Base-by-base conservation (phyloP, 495 filamentous ascomycete species). In the Hypoxylon perforatum region DNA sequence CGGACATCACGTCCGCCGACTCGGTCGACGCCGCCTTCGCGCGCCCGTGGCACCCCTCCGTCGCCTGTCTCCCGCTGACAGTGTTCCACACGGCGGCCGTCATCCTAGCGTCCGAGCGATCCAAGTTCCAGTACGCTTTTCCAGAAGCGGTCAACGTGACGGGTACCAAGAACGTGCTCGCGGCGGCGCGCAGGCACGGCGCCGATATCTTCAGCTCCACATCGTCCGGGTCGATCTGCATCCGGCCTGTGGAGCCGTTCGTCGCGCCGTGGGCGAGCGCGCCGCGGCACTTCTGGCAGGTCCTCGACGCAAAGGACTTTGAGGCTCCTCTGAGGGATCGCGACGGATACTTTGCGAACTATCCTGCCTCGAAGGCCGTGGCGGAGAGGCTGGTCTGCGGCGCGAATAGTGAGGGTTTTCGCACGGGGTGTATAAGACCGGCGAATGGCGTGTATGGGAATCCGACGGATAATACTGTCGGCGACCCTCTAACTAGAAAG, bases 361-460 rank as follows among this genome's bases (percentile, higher is more conserved):
- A 88, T 49, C 80, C 85, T 19, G 81, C 80, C 2, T 78, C 82
- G 42, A 88, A 88, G 48, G 75, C 79, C 4, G 76, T 78, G 21
- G 83, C 85, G 1, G 86, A 87, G 72, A 59, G 75, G 5, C 71
- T 85, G 12, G 81, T 88, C 0, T 84, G 84, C 30, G 73, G 54
- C 3, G 81, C 82, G 1, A 81, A 85, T 51, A 49, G 74, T 14
- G 67, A 71, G 25, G 15, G 70, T 1, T 80, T 88, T 46, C 78
- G 84, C 4, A 87, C 86, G 0, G 86, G 86, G 17, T 82, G 82
- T 62, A 86, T 88, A 57, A 76, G 86, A 8, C 85, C 86, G 2
- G 79, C 84, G 6, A 86, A 88, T 70, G 85, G 84, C 5, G 82
- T 88, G 23, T 87, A 87, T 61, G 86, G 86, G 12, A 80, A 86